Evolutionary conservation across 805 yeast species (phyloP).

Genomic region (Geotrichum ghanense): DNA sequence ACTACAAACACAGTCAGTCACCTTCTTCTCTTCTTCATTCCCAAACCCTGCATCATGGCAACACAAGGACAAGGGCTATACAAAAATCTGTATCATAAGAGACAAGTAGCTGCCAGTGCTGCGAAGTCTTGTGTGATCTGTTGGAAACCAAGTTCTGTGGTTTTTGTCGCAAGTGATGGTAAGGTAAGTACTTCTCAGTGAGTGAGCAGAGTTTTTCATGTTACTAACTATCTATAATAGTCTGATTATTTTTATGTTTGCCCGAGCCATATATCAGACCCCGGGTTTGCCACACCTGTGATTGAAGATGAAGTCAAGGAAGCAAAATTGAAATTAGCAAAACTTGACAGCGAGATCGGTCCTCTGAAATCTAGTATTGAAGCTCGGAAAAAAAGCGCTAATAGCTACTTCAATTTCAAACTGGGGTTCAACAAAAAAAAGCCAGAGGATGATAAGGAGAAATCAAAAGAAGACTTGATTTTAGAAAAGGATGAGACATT

Average conservation of each 20-base stretch:
- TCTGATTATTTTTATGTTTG: constrained; percentile 45
- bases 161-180: constrained; percentile 35
- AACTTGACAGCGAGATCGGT: background rate
- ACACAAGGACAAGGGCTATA: constrained; percentile 17
- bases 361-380: background rate
- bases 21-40: background rate
- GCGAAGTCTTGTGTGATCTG: constrained; percentile 40
- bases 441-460: constrained; percentile 12
- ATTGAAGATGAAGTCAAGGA: constrained; percentile 30
- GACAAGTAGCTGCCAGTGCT: constrained; percentile 35
- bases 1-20: too few species aligned
- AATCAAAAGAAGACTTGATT: background rate
- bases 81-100: constrained; percentile 33
- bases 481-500: constrained; percentile 17
- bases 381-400: background rate
- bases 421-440: constrained; percentile 8
- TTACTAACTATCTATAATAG: constrained; percentile 5
- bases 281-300: constrained; percentile 34
- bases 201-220: background rate
- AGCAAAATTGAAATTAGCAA: constrained; percentile 15
- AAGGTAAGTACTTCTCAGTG: constrained; percentile 7
- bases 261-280: constrained; percentile 37
- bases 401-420: background rate
- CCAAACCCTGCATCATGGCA: constrained; percentile 1
- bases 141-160: constrained; percentile 40